A percentile compares a stretch with the other conserved stretches of the same genome.
Evolutionary conservation across 495 filamentous ascomycete genomes (phyloP).

Genomic region (Sphaerosporella brunnea): DNA sequence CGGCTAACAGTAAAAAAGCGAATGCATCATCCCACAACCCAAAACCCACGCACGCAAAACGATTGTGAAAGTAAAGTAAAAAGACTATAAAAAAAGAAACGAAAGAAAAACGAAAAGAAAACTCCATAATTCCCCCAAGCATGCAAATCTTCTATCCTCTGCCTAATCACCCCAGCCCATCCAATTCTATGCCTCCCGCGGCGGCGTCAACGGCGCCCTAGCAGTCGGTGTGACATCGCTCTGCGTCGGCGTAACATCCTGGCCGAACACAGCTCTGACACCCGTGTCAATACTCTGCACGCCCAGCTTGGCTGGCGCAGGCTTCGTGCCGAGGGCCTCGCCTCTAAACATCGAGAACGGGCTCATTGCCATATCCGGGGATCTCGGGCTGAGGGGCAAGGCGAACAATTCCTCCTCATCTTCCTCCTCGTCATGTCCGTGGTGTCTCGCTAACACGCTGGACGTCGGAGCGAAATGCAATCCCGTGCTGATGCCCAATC

Average conservation of each 20-base stretch:
- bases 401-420: slow-evolving; percentile 25
- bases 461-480: background rate
- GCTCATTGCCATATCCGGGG: slow-evolving; percentile 20
- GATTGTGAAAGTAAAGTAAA: too few species aligned
- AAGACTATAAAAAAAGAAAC: background rate
- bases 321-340: slow-evolving; percentile 7
- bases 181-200: background rate
- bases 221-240: slow-evolving; percentile 1
- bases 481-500: slow-evolving; percentile 2
- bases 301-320: background rate
- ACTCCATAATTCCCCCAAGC: background rate
- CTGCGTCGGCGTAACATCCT: background rate
- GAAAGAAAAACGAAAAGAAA: background rate
- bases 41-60: too few species aligned
- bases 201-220: slow-evolving; percentile 1
- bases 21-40: too few species aligned
- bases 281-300: slow-evolving; percentile 3
- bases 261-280: background rate
- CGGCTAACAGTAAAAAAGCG: too few species aligned
- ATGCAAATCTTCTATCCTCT: background rate
- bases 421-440: background rate
- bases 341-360: slow-evolving; percentile 25
- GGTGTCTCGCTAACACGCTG: background rate
- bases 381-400: slow-evolving; percentile 19
- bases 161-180: background rate